Percentiles rank a stretch among this genome's conserved stretches.
phyloP scores from a whole-genome alignment of 805 yeast species.

The Metschnikowia picachoensis region DNA sequence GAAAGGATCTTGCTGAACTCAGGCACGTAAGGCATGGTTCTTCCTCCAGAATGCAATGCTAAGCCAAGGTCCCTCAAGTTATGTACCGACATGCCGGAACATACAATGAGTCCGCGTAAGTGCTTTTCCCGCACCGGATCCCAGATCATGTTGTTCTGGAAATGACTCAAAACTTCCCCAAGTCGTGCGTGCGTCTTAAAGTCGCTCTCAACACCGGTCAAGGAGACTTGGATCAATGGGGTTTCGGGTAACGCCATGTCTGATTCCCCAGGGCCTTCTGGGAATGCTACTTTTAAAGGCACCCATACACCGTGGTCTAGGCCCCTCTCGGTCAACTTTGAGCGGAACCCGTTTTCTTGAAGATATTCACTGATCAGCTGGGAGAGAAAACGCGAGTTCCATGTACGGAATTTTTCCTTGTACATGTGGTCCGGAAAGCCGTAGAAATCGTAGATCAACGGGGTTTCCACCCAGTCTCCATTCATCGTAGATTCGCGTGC shows the following conservation, averaged over 20 bases:
- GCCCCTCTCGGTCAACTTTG: conserved; percentile 53
- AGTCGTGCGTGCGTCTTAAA: conserved; percentile 46
- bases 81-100: conserved; percentile 81
- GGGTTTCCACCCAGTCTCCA: conserved; percentile 39
- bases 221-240: conserved; percentile 49
- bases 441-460: conserved; percentile 67
- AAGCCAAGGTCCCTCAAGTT: conserved; percentile 54
- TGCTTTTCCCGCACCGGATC: conserved; percentile 22
- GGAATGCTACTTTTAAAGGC: conserved; percentile 68
- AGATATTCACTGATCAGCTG: conserved; percentile 41
- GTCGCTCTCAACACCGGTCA: conserved; percentile 36
- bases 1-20: conserved; percentile 48
- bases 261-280: neutral
- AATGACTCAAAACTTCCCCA: conserved; percentile 51
- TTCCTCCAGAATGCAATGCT: conserved; percentile 15
- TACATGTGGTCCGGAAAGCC: conserved; percentile 70
- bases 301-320: conserved; percentile 85
- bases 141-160: conserved; percentile 42
- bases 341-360: conserved; percentile 38
- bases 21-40: conserved; percentile 43
- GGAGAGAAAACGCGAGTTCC: conserved; percentile 42
- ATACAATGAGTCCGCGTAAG: conserved; percentile 44
- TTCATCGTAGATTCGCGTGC: neutral
- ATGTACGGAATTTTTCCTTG: conserved; percentile 55
- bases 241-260: conserved; percentile 38